Conservation (phyloP, 2,329 filamentous ascomycete species). For the Knufia fluminis region DNA sequence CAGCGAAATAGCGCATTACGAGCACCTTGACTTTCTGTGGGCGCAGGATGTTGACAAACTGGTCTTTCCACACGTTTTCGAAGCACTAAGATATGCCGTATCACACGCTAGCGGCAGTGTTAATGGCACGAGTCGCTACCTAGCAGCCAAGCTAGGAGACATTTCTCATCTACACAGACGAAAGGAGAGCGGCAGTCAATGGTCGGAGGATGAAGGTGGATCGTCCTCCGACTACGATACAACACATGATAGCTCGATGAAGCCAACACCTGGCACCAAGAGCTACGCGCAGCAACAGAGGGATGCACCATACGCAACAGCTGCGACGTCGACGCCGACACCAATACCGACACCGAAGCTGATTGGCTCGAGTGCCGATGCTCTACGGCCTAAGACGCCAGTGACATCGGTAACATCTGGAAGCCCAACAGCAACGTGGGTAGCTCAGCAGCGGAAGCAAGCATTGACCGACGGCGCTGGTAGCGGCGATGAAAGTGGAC, state of each 20-base stretch:
- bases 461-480: background rate
- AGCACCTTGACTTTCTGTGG: constrained; percentile 96
- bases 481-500: constrained; percentile 6
- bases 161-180: constrained; percentile 17
- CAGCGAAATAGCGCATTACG: constrained; percentile 81
- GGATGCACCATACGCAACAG: constrained; percentile 15
- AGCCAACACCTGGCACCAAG: constrained; percentile 14
- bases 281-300: constrained; percentile 20
- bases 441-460: constrained; percentile 1
- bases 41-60: constrained; percentile 71
- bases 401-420: constrained; percentile 1
- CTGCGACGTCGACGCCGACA: background rate
- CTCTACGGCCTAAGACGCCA: background rate
- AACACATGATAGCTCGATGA: constrained; percentile 11
- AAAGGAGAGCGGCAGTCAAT: constrained; percentile 15
- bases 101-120: constrained; percentile 10
- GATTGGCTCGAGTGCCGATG: constrained; percentile 5
- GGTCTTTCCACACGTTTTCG: constrained; percentile 86
- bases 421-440: constrained; percentile 6
- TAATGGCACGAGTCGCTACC: constrained; percentile 16
- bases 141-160: constrained; percentile 17
- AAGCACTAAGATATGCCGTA: constrained; percentile 65
- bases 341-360: background rate
- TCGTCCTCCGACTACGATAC: constrained; percentile 21
- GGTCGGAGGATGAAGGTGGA: constrained; percentile 19